Evolutionary conservation across 2,329 filamentous ascomycete species (phyloP), one percentile per base, ranked within the genome.

Genomic region (Davidsoniella neocaledoniae): DNA sequence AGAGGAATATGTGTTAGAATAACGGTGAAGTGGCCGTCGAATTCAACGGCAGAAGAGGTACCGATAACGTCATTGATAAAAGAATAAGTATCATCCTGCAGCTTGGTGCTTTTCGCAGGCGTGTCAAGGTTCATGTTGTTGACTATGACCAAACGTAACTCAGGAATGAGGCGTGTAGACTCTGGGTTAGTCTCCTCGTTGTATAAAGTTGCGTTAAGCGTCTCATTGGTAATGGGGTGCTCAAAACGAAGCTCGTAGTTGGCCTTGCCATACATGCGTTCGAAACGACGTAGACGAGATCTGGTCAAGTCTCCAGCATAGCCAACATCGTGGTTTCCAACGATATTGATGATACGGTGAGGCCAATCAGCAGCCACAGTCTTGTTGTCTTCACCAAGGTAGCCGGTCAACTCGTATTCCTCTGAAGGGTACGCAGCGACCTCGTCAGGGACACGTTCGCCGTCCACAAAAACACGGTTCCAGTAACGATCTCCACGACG

Each of bases 111-210:
- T 38, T 76, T 69, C 4, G 83, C 86, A 0, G 91, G 91, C 0
- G 79, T 83, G 63, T 98, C 91, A 37, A 98, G 76, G 58, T 94
- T 93, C 76, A 98, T 86, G 50, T 86, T 81, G 64, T 98, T 98
- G 55, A 98, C 72, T 36, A 93, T 76, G 26, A 96, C 69, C 51
- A 98, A 70, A 56, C 90, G 82, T 43, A 98, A 68, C 54, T 86
- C 80, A 1, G 87, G 83, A 0, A 65, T 55, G 0, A 79, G 59
- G 37, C 68, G 71, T 43, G 65, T 63, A 5, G 71, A 73, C 1
- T 64, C 61, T 1, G 67, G 66, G 48, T 74, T 71, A 12, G 56
- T 63, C 7, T 62, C 61, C 2, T 61, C 61, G 52, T 73, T 60
- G 55, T 62, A 64, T 3, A 71, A 57, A 10, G 68, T 68, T 10